Evolutionary conservation across 2,329 filamentous ascomycete species (phyloP).

Genomic region (Alternaria consortialis): DNA sequence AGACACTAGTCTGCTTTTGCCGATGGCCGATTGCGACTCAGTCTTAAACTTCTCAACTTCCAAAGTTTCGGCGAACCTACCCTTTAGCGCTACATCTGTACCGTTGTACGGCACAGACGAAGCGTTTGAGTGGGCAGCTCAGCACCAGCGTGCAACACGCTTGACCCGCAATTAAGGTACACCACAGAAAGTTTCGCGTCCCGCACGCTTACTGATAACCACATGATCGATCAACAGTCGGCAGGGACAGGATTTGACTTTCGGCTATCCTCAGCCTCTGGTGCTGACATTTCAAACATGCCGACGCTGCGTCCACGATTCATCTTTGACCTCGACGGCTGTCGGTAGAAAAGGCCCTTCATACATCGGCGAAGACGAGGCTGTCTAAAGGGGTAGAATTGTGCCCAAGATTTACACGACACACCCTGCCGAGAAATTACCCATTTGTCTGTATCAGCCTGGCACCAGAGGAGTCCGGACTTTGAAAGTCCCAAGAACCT

Average conservation of each 20-base stretch:
- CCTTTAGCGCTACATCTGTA: constrained; percentile 1
- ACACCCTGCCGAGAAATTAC: neutral
- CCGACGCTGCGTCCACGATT: neutral
- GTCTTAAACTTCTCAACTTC: neutral
- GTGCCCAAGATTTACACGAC: neutral
- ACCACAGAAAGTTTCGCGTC: neutral
- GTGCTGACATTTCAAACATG: neutral
- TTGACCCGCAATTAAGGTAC: neutral
- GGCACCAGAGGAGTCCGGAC: neutral
- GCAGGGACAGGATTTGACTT: constrained; percentile 8
- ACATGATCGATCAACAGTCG: neutral
- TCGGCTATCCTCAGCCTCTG: constrained; percentile 6
- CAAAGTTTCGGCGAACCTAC: constrained; percentile 1
- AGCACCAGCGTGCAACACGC: neutral
- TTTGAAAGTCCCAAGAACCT: neutral
- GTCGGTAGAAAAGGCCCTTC: neutral
- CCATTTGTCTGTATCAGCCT: neutral
- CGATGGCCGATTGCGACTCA: neutral
- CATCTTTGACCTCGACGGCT: neutral
- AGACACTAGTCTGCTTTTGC: neutral
- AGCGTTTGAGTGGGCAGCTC: neutral
- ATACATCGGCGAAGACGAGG: neutral
- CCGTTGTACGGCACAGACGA: neutral
- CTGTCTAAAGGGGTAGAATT: neutral
- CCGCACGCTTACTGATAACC: constrained; percentile 1